Evolutionary conservation across 257 asterid species (phyloP).

Genomic region (Rubia yunnanensis): DNA sequence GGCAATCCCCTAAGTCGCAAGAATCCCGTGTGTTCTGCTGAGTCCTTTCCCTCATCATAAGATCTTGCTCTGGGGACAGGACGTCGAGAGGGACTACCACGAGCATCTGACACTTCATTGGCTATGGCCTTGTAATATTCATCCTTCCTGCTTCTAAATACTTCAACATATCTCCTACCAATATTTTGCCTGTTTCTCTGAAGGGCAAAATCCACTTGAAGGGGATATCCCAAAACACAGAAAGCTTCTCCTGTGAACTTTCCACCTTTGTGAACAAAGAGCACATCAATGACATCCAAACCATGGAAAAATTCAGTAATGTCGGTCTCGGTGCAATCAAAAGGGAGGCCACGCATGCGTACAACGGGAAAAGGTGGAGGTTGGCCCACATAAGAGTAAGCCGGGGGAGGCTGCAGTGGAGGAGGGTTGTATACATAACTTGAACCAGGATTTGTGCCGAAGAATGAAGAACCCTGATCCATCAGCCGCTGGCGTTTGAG

Average conservation of each 20-base stretch:
- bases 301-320: slow-evolving; percentile 78
- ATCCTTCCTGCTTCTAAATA: slow-evolving; percentile 74
- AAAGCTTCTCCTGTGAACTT: slow-evolving; percentile 83
- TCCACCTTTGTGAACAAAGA: slow-evolving; percentile 68
- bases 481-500: slow-evolving; percentile 79
- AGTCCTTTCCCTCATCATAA: slow-evolving; percentile 58
- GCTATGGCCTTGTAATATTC: slow-evolving; percentile 93
- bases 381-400: slow-evolving; percentile 46
- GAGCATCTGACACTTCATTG: slow-evolving; percentile 58
- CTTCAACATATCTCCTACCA: slow-evolving; percentile 94
- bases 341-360: slow-evolving; percentile 96
- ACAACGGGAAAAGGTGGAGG: slow-evolving; percentile 94
- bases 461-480: slow-evolving; percentile 72
- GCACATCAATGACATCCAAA: slow-evolving; percentile 74
- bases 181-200: slow-evolving; percentile 83
- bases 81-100: slow-evolving; percentile 68
- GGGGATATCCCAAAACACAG: slow-evolving; percentile 79
- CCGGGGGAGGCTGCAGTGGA: slow-evolving; percentile 52
- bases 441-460: slow-evolving; percentile 45
- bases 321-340: slow-evolving; percentile 73
- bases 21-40: slow-evolving; percentile 74
- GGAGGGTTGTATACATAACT: slow-evolving; percentile 72
- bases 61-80: slow-evolving; percentile 69
- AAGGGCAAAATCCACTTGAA: slow-evolving; percentile 79
- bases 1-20: slow-evolving; percentile 92